Base-by-base conservation (phyloP, 2,329 filamentous ascomycete species). In the Orbilia ellipsospora region DNA sequence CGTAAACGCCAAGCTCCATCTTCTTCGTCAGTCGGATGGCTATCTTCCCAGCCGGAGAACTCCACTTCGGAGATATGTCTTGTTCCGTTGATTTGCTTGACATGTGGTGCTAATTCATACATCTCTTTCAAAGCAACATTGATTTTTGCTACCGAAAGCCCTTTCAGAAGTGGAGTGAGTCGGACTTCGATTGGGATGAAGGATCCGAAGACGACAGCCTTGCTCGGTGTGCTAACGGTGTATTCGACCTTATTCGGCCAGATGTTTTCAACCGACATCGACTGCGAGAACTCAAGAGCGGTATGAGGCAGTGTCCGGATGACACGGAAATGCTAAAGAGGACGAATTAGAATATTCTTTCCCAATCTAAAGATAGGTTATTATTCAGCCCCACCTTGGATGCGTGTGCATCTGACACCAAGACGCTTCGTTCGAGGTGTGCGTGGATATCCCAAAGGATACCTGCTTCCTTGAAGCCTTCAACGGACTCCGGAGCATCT, bases 171-270 rank as follows among this genome's bases (percentile, higher is more conserved):
- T 0, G 94, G 94, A 0, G 93, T 92, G 77, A 98, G 89, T 77
- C 92, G 89, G 84, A 97, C 94, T 79, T 96, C 90, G 73, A 97
- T 87, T 0, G 90, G 89, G 57, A 98, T 89, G 20, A 87, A 87
- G n/a, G 92, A 96, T 59, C 95, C 95, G 80, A 97, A 96, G 16
- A 97, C 91, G 64, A 97, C 90, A 1, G 95, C 95, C 84, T 97
- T 97, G 80, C 93, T 94, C 0, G 95, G 94, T 10, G 96, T 92
- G 70, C 92, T 89, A 77, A 99, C 93, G 31, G 93, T 94, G 84
- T 99, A 99, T 82, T 96, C 92, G 79, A 98, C 88, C 85, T 99
- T 99, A 84, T 97, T 95, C 4, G 93, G 92, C 95, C 95, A 99
- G 77, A 96, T 91, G 81, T 97, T 97, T 83, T 97, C 94, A 78